Base-by-base conservation (phyloP, 768 basidiomycete species). In the Piloderma croceum region DNA sequence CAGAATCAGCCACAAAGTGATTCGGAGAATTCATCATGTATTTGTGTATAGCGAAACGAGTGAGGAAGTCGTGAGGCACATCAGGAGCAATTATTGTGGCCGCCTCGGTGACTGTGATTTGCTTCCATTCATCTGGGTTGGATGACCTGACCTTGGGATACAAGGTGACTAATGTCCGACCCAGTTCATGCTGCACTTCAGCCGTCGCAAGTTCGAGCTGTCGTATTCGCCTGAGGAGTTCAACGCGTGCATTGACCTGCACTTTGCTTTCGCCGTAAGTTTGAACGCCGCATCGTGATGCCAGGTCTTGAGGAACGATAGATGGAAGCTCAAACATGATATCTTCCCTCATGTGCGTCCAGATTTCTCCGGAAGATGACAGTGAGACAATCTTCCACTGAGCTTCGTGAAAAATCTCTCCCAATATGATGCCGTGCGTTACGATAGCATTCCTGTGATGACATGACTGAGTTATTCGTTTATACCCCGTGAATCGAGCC, bases 151-250 rank as follows among this genome's bases (percentile, higher is more conserved):
- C 54, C 40, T 12, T 64, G 54, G 50, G 86, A 82, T 33, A 71
- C 42, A 46, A 72, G 60, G 36, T 58, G n/a, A n/a, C n/a, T n/a
- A n/a, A n/a, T n/a, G n/a, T n/a, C n/a, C n/a, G n/a, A n/a, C n/a
- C n/a, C n/a, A n/a, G n/a, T n/a, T n/a, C n/a, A n/a, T n/a, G n/a
- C n/a, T n/a, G n/a, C n/a, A n/a, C n/a, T n/a, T n/a, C n/a, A n/a
- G n/a, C n/a, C n/a, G n/a, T n/a, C n/a, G n/a, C n/a, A n/a, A n/a
- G n/a, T n/a, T 75, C 69, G 18, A 87, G 53, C 4, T 67, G 59
- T 15, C 80, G 74, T 17, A 90, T 51, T n/a, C 62, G 66, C 50
- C 70, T 76, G 19, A 88, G 68, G 15, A 83, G 71, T 39, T 77
- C 69, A 3, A 87, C 69, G 3, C 90, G 73, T 3, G 89, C 87